Evolutionary conservation across 2,329 filamentous ascomycete genomes (phyloP), one percentile per base, ranked within the genome.

Genomic region (Madurella mycetomatis): DNA sequence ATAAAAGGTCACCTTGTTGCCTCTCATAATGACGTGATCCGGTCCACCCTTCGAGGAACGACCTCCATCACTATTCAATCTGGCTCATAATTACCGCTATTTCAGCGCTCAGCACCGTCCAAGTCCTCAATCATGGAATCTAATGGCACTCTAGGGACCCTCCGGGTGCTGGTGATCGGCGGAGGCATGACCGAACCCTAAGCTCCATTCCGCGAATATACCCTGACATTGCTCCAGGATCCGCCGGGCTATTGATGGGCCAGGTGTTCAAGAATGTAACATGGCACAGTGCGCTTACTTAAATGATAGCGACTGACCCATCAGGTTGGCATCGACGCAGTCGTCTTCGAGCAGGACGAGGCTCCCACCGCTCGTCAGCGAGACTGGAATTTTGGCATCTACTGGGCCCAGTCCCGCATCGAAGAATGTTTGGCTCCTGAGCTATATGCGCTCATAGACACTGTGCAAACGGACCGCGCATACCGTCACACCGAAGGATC

Each of bases 311-410:
- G 4, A 16, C 34, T 51, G 17, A 8, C 5, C 1, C 18, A 9
- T 16, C 40, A 61, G 65, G 62, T 54, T 31, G 61, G 61, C 2
- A 66, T 69, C 32, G n/a, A 54, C 7, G 65, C 58, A 18, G 64
- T 60, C n/a, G 62, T 68, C 13, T 69, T 68, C 47, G 67, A 69
- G 49, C 63, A 67, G 52, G 67, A 67, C 54, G 49, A 53, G n/a
- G 58, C 47, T 11, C 55, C 63, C 16, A 55, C 58, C 15, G 52
- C 62, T 17, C 62, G 67, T 13, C 62, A 63, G 7, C 58, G 67
- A 41, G 67, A 69, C 53, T 69, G 67, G 67, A 65, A 64, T 47
- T 67, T 67, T 47, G 67, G 66, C 19, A 63, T 69, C 37, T 69
- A 69, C 57, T 69, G 67, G 66, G 64, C 65, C 4, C 65, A 68